Base-by-base conservation (phyloP, 2,329 filamentous ascomycete genomes). In the Claviceps cyperi region DNA sequence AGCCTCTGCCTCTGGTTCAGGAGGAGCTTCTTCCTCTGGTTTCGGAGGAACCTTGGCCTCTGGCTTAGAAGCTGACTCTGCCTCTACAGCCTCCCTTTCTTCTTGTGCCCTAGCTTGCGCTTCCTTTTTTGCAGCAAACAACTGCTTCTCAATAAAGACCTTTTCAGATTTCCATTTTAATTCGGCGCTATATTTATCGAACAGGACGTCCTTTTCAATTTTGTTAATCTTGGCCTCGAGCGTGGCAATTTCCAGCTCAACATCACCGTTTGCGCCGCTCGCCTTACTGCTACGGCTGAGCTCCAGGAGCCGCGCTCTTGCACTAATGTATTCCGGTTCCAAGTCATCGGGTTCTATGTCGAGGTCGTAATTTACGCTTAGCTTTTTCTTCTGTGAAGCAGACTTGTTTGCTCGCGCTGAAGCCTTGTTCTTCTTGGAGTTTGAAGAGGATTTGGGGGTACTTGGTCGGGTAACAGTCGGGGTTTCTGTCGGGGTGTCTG, bases 171-270 rank as follows among this genome's bases (percentile, higher is more conserved):
- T 76, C 86, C 85, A 90, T 57, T 76, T 69, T 52, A 77, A 69
- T 50, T 86, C 78, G 4, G 83, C 85, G 36, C 76, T 64, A 44
- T 74, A 71, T 51, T 74, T 76, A 60, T 91, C 85, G 58, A 90
- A 89, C 3, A 91, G 68, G 15, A 88, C 72, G 60, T 91, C 86
- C 24, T 79, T 83, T 59, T 92, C 84, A 41, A 96, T 86, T 53
- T 77, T 78, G 38, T 80, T 75, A 39, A 96, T 69, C 61, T 90
- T 94, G 15, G 81, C 80, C 40, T 83, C 74, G 2, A 94, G 66
- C 57, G 81, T 86, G 9, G 76, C 75, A 43, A 81, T 70, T 53
- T 78, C 75, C 21, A 76, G 63, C 15, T 69, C 64, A 9, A 59
- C 56, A 1, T 66, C 59, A 7, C 51, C 38, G 21, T 58, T 51